Percentiles rank a stretch among this genome's conserved stretches.
Evolutionary conservation across 2,329 filamentous ascomycete genomes (phyloP).

Genomic region (Scolecobasidium constrictum): DNA sequence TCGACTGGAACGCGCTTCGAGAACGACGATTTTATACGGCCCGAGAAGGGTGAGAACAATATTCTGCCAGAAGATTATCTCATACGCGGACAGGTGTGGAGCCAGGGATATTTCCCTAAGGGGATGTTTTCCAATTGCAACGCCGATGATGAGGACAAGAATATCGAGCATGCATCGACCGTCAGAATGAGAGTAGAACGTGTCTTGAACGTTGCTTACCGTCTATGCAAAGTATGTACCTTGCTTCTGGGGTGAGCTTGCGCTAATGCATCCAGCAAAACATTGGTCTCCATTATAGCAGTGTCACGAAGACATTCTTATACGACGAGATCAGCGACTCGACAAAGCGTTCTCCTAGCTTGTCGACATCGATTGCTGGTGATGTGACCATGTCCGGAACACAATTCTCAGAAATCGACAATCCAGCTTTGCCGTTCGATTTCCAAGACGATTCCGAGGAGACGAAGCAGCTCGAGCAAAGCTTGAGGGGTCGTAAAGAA

Average conservation of each 20-base stretch:
- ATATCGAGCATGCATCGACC: conserved; percentile 42
- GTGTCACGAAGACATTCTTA: neutral
- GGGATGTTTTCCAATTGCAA: conserved; percentile 48
- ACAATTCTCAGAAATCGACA: neutral
- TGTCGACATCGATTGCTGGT: neutral
- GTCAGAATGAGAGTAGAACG: neutral
- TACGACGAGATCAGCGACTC: no score
- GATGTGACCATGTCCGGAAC: neutral
- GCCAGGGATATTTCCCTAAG: conserved; percentile 45
- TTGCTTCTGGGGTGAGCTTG: no score
- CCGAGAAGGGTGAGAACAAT: conserved; percentile 32
- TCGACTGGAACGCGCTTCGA: conserved; percentile 23
- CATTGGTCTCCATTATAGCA: neutral
- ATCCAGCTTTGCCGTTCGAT: neutral
- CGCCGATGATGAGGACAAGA: conserved; percentile 54
- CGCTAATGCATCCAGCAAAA: neutral
- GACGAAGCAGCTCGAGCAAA: conserved; percentile 1
- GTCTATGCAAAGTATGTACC: conserved; percentile 3
- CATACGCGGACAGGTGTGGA: conserved; percentile 48
- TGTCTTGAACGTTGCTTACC: neutral
- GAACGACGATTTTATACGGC: conserved; percentile 39
- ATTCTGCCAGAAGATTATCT: conserved; percentile 61
- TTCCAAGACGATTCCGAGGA: conserved; percentile 6
- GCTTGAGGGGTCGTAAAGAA: no score
- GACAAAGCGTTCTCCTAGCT: no score